Conservation (phyloP, 2,329 filamentous ascomycete species). For the Neopestalotiopsis sp. region DNA sequence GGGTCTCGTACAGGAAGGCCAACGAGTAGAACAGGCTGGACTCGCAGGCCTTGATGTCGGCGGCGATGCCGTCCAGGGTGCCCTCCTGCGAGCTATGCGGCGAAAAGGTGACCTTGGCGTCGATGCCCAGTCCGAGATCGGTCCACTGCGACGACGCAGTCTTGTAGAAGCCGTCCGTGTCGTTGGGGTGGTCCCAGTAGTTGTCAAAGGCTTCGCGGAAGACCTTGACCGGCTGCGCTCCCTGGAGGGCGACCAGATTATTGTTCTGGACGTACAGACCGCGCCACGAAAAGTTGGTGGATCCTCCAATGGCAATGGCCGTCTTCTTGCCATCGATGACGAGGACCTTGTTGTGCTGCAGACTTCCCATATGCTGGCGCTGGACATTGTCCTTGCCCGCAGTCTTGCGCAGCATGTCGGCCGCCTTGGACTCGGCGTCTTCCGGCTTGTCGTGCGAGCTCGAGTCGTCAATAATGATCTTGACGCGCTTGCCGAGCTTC, state of each 20-base stretch:
- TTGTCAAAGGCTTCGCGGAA: constrained; percentile 9
- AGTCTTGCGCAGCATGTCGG: constrained; percentile 3
- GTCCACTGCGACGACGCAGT: not conserved
- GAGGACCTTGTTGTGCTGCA: constrained; percentile 11
- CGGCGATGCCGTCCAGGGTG: not conserved
- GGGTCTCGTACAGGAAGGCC: constrained; percentile 12
- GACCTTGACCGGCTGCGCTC: constrained; percentile 3
- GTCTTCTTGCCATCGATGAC: constrained; percentile 5
- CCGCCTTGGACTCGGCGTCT: constrained; percentile 7
- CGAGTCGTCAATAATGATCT: constrained; percentile 13
- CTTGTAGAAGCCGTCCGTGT: not conserved
- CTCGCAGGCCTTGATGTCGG: constrained; percentile 8
- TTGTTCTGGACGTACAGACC: constrained; percentile 13
- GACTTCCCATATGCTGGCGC: constrained; percentile 5
- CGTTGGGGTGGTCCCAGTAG: constrained; percentile 2
- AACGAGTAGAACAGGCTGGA: constrained; percentile 12
- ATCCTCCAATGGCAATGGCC: constrained; percentile 6
- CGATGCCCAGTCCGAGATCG: not conserved
- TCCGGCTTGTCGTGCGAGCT: not conserved
- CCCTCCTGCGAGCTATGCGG: not conserved
- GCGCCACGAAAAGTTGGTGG: constrained; percentile 13
- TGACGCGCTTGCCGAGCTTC: constrained; percentile 1
- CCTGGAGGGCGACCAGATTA: not conserved
- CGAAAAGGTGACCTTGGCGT: constrained; percentile 12
- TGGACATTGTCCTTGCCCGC: constrained; percentile 7